Evolutionary conservation across 2,329 filamentous ascomycete genomes (phyloP), one percentile per base, ranked within the genome.

Genomic region (Penicillium concentricum): DNA sequence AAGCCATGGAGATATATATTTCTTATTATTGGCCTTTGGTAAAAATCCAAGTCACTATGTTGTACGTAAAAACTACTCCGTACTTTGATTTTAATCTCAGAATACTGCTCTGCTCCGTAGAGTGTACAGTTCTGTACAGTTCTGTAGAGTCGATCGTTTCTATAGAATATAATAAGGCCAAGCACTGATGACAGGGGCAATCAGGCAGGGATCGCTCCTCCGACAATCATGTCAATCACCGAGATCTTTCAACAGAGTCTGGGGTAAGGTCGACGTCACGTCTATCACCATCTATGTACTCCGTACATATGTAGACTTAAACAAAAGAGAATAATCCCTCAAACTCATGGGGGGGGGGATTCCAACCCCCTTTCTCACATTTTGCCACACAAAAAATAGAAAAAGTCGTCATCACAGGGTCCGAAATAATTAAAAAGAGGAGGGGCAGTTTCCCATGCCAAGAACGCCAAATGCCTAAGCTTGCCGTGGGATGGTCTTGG

Each of bases 401-500:
- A 56, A 53, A 15, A 12, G 10, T 55, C 52, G 52, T 55, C 52
- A 55, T 50, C 45, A 22, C 20, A 49, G 43, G 43, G 28, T 35
- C 35, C 37, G n/a, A 26, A 55, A 49, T 20, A 16, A 26, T 26
- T 26, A 26, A 26, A 22, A 55, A 56, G n/a, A 46, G 32, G 48
- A 56, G 54, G 53, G 47, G 53, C 47, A 54, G 26, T 32, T 32
- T 24, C 49, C 22, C 43, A 35, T 32, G 62, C 64, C 62, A 66
- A 66, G 60, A 41, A 45, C 58, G 59, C 57, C 52, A 63, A 64
- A 65, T 66, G 61, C 62, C 64, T 66, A 66, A 66, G 64, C 64
- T 65, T 60, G 58, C 57, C 41, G 57, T 57, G 61, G 45, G 51
- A 35, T n/a, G 28, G 57, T 22, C 64, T 66, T 66, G 64, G 64